Conservation (phyloP, 768 basidiomycete species). For the Agaricus subrufescens region DNA sequence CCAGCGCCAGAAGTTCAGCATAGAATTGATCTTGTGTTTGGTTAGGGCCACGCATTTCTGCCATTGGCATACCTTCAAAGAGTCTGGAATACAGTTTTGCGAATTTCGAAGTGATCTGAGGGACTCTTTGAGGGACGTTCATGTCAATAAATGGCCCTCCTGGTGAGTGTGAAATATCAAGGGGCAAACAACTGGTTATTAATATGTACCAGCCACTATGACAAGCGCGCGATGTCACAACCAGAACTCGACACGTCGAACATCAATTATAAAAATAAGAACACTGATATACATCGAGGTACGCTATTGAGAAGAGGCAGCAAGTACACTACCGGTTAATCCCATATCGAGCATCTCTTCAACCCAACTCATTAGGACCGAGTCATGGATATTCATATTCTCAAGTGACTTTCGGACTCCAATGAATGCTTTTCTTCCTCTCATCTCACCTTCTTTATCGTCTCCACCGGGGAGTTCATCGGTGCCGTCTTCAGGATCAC, state of each 20-base stretch:
- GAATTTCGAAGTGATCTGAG: slow-evolving; percentile 40
- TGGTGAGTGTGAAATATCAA: background rate
- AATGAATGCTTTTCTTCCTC: slow-evolving; percentile 69
- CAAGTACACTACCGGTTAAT: slow-evolving; percentile 7
- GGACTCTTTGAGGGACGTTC: slow-evolving; percentile 13
- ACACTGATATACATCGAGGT: background rate
- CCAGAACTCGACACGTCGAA: too few relatives aligned
- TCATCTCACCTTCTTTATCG: slow-evolving; percentile 65
- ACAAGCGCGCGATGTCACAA: background rate
- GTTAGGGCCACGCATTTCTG: slow-evolving; percentile 35
- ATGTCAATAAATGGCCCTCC: background rate
- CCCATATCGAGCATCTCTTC: slow-evolving; percentile 34
- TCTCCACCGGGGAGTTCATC: slow-evolving; percentile 44
- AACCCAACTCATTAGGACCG: slow-evolving; percentile 39
- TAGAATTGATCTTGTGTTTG: slow-evolving; percentile 46
- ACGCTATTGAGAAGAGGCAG: background rate
- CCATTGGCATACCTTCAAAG: slow-evolving; percentile 43
- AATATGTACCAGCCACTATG: background rate
- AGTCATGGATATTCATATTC: slow-evolving; percentile 61
- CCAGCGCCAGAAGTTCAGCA: slow-evolving; percentile 45
- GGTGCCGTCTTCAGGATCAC: slow-evolving; percentile 49
- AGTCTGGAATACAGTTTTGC: slow-evolving; percentile 42
- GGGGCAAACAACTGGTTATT: background rate
- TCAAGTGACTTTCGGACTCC: slow-evolving; percentile 56
- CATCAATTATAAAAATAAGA: background rate